Evolutionary conservation across 2,329 filamentous ascomycete species (phyloP), one percentile per base, ranked within the genome.

Genomic region (Pseudogymnoascus destructans): DNA sequence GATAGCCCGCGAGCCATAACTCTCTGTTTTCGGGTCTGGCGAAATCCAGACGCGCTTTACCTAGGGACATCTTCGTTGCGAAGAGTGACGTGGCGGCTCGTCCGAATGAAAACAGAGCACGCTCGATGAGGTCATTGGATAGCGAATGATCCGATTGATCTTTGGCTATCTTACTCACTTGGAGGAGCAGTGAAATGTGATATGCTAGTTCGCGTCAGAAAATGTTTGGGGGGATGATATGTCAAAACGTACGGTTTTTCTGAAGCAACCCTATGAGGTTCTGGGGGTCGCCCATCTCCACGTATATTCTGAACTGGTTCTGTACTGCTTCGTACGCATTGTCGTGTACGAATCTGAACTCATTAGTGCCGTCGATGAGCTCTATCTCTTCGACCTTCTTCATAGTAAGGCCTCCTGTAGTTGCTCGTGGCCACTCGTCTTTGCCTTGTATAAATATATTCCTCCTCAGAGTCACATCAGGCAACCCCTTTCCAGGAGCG

Each of bases 81-180:
- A 97, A 98, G 0, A 86, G 82, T 7, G 89, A 92, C 60, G 93
- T 84, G 0, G 89, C 84, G 3, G 90, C 87, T 35, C 92, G 82
- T n/a, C 92, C 93, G 68, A 97, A 92, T 0, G 88, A 87, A 73
- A 96, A 97, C 5, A 98, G 78, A 0, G 92, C 91, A 49, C 93
- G 81, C 72, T 97, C 92, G 58, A 95, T 82, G 1, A 97, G 79
- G 66, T 97, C 91, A 3, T 89, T 86, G 0, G 92, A 85, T 3
- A 93, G 80, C 0, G 91, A 82, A 69, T 90, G 85, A 68, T 97
- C 93, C 57, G 89, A 83, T 68, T 96, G 89, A 64, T 95, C 87
- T 69, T 93, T 92, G 10, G 90, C 90, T 55, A 97, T 87, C 69
- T 89, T 89, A 61, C 89, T 95, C 25, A 95, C 90, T 69, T 96